These are phyloP conservation scores for Candida sakaeoensis DNA, from an alignment of 805 yeast species.

Conservation along the genomic window DNA sequence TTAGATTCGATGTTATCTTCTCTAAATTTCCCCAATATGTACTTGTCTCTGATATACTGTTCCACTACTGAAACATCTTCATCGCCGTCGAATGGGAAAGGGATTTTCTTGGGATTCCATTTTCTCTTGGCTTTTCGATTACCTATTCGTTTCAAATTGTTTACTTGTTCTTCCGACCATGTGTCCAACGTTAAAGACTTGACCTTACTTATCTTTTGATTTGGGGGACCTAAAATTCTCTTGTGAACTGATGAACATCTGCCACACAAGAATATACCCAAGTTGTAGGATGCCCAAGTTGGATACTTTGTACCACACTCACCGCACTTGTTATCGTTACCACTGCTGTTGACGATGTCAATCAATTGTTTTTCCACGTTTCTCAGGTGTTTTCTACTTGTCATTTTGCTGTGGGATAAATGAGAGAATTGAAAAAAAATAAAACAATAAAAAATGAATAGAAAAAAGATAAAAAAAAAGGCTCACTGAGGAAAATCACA, in stretches of 20 bases:
- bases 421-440: not conserved
- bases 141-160: constrained; percentile 45
- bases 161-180: constrained; percentile 61
- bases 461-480: not conserved
- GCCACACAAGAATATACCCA: constrained; percentile 78
- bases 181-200: constrained; percentile 70
- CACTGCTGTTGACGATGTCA: constrained; percentile 54
- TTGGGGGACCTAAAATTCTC: constrained; percentile 50
- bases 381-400: constrained; percentile 35
- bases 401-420: no score
- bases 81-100: constrained; percentile 75
- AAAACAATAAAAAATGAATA: not conserved
- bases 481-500: not conserved
- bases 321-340: constrained; percentile 69
- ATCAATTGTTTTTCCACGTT: constrained; percentile 50
- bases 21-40: constrained; percentile 58
- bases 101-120: constrained; percentile 68
- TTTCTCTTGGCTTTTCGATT: constrained; percentile 54
- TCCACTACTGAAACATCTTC: constrained; percentile 55
- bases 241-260: constrained; percentile 80
- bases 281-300: constrained; percentile 46
- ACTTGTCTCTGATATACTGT: constrained; percentile 62
- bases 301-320: constrained; percentile 72
- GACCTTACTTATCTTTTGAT: constrained; percentile 50
- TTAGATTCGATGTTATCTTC: constrained; percentile 31